Percentiles rank a stretch among this genome's conserved stretches.
phyloP scores from a whole-genome alignment of 129 eudicot genomes.

The Centrapalus pauciflorus region DNA sequence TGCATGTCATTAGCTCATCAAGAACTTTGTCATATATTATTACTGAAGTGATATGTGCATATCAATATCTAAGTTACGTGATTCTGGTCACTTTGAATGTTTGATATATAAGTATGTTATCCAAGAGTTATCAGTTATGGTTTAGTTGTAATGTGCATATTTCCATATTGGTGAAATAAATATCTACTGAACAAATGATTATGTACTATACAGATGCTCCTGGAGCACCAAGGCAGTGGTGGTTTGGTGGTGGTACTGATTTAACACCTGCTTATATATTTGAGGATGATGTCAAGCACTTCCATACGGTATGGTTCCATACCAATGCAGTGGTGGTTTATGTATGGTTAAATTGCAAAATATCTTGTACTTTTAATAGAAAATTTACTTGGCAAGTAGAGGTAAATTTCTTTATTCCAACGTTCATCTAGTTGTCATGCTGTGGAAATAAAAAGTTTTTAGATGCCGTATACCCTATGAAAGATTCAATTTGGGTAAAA shows the following conservation, averaged over 20 bases:
- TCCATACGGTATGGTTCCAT: constrained; percentile 94
- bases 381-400: background rate
- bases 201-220: constrained; percentile 68
- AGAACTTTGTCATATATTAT: background rate
- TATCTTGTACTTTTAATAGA: background rate
- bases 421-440: too few species aligned
- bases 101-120: background rate
- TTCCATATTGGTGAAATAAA: background rate
- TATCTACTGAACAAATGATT: background rate
- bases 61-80: background rate
- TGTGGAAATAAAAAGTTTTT: too few species aligned
- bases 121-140: background rate
- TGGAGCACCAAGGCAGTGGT: constrained; percentile 98
- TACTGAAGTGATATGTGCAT: background rate
- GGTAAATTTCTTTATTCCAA: too few species aligned
- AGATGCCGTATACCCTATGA: too few species aligned
- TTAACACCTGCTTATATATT: constrained; percentile 93
- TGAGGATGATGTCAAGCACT: constrained; percentile 94
- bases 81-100: background rate
- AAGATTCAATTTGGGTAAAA: background rate
- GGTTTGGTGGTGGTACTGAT: constrained; percentile 99
- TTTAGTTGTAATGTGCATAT: background rate
- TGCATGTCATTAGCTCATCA: background rate
- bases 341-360: background rate
- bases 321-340: background rate